Evolutionary conservation across 306 rosid genomes (phyloP), one percentile per base, ranked within the genome.

Genomic region (Crataegus laevigata): DNA sequence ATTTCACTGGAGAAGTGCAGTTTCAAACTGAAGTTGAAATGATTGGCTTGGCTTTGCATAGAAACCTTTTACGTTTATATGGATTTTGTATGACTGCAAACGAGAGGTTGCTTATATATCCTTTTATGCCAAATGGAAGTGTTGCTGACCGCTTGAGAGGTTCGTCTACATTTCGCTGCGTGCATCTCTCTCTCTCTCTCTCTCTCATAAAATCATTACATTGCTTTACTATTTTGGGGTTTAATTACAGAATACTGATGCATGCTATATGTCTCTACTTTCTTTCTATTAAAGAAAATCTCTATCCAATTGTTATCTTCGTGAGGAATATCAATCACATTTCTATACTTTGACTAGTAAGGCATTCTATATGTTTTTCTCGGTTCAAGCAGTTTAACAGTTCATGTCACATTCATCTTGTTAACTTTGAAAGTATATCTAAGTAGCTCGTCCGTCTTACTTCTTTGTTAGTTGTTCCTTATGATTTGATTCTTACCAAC

Each of bases 71-170:
- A 72, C 90, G 89, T 36, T 87, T 94, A 61, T 88, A 84, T 81
- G 99, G 96, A 22, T 94, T 91, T 81, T 94, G 97, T 82, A 85
- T 92, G 96, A 94, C 92, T 21, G 60, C 96, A 0, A 83, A 92
- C 21, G 99, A 92, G 88, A 92, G 99, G 84, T 73, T 94, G 70
- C 99, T 94, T 76, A 88, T 94, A 65, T 94, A 94, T 85, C 99
- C 97, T 22, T 90, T 81, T 78, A 94, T 94, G 99, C 87, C 90
- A 6, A 94, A 94, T 80, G 99, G 96, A 62, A 92, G 99, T 65
- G 99, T 92, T 74, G 97, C 99, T 17, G 98, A 94, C 80, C 91
- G 96, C 79, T 83, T 94, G 84, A 90, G 96, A 90, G 99, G 99
- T 92, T 79, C 58, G 98, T 90, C 84, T 15, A 73, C 63, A 4